Evolutionary conservation across 75 land plant genomes (phyloP).

Genomic region (Isoetes taiwanensis): DNA sequence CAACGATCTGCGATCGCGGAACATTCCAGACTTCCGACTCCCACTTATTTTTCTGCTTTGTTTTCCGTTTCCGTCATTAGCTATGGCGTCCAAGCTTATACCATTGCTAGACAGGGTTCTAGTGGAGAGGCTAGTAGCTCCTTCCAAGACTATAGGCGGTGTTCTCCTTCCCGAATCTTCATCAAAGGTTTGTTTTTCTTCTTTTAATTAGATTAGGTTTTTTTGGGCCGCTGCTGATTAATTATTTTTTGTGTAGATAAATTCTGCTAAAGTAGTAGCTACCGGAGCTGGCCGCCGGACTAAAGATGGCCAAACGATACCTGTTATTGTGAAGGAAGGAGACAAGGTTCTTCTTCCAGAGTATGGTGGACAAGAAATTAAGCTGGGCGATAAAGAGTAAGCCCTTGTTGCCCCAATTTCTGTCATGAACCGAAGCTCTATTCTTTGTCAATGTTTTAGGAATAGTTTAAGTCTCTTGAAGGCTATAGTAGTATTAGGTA

Average conservation of each 20-base stretch:
- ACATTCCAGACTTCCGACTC: no score
- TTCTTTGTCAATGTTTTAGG: not conserved
- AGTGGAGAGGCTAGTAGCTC: slow-evolving; percentile 10
- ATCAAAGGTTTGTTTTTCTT: not conserved
- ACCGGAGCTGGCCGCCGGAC: slow-evolving; percentile 49
- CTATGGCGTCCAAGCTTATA: slow-evolving; percentile 43
- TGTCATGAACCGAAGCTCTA: not conserved
- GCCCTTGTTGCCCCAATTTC: slow-evolving; percentile 6
- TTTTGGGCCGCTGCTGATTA: no score
- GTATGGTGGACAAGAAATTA: slow-evolving; percentile 62
- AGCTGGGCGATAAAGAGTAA: slow-evolving; percentile 72
- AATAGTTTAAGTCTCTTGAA: not conserved
- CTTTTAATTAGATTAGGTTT: not conserved
- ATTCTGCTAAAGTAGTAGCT: slow-evolving; percentile 68
- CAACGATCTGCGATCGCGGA: no score
- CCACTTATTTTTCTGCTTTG: no score
- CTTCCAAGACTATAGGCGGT: not conserved
- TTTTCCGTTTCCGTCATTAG: no score
- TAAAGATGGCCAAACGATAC: slow-evolving; percentile 44
- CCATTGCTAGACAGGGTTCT: slow-evolving; percentile 11
- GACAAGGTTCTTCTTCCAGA: slow-evolving; percentile 78
- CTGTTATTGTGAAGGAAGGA: slow-evolving; percentile 63
- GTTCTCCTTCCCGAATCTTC: slow-evolving; percentile 7
- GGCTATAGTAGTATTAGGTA: no score
- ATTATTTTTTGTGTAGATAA: slow-evolving; percentile 46